Evolutionary conservation across 176 grass and related monocot genomes (phyloP).

Genomic region (Stipa capillata): DNA sequence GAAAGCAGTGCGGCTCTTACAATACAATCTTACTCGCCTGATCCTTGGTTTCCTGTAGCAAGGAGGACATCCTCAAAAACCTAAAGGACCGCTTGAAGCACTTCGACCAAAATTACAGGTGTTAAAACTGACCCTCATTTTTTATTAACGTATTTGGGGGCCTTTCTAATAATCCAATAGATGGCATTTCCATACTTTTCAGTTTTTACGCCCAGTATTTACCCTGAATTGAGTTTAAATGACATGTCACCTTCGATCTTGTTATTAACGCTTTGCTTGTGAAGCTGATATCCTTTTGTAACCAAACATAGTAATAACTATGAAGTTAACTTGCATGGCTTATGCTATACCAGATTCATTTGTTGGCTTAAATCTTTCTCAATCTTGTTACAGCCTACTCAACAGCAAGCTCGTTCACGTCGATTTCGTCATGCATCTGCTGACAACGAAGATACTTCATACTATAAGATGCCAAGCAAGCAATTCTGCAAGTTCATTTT

Average conservation of each 20-base stretch:
- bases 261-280: neutral
- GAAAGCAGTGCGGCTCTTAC: neutral
- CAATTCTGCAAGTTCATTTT: neutral
- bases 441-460: no score
- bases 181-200: neutral
- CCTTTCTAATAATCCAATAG: neutral
- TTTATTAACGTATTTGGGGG: neutral
- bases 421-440: constrained; percentile 41
- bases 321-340: neutral
- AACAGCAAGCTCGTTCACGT: constrained; percentile 55
- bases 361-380: neutral
- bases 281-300: neutral
- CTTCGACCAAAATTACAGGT: constrained; percentile 85
- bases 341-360: neutral
- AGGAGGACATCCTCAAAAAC: constrained; percentile 70
- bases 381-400: constrained; percentile 45
- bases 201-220: neutral
- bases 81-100: constrained; percentile 78
- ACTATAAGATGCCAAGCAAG: no score
- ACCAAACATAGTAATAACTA: neutral
- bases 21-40: constrained; percentile 11
- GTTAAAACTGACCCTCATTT: neutral
- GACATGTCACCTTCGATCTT: neutral
- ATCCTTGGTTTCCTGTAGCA: constrained; percentile 45
- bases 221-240: neutral